Base-by-base conservation (phyloP, 345 rosid species). In the Eucalyptus brandiana region DNA sequence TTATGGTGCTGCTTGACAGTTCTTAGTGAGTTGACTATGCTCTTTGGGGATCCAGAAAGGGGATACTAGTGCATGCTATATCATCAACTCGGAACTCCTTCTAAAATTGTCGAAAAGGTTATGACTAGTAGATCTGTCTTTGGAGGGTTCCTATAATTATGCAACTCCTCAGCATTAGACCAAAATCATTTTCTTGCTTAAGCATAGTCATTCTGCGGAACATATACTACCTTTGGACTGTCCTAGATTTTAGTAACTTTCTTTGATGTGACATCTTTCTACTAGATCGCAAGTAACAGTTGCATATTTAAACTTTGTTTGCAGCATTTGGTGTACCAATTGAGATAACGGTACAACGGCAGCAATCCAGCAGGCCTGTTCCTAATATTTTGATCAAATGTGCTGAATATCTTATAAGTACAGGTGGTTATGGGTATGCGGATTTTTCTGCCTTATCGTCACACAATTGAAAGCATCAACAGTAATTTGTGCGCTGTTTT, bases 311-410 rank as follows among this genome's bases (percentile, higher is more conserved):
- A 76, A 40, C 85, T 76, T 40, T 40, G 30, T 76, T 40, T 76
- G 85, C 92, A 97, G 99, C 93, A 45, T 96, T 97, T 95, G 99
- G 99, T 91, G 97, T 95, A 90, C 97, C 98, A 32, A 92, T 97
- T 90, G 97, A 97, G 89, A 87, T 93, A 87, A 94, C 92, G 21
- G 96, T 97, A 85, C 97, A 96, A 90, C 92, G 95, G 44, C 98
- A 96, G 87, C 95, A 94, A 81, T 92, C 94, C 65, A 92, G 94
- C 94, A 91, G 92, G 89, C 94, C 96, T 72, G 89, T 97, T 90
- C 99, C 99, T 28, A 88, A 90, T 80, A 92, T 97, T 89, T 90
- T 97, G 92, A 92, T 93, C 60, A 95, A 92, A 89, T 96, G 98
- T 91, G 98, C 97, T 17, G 99, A 97, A 89, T 94, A 92, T 95